Evolutionary conservation across 2,329 filamentous ascomycete genomes (phyloP), one percentile per base, ranked within the genome.

Genomic region (Penicillium sp.): DNA sequence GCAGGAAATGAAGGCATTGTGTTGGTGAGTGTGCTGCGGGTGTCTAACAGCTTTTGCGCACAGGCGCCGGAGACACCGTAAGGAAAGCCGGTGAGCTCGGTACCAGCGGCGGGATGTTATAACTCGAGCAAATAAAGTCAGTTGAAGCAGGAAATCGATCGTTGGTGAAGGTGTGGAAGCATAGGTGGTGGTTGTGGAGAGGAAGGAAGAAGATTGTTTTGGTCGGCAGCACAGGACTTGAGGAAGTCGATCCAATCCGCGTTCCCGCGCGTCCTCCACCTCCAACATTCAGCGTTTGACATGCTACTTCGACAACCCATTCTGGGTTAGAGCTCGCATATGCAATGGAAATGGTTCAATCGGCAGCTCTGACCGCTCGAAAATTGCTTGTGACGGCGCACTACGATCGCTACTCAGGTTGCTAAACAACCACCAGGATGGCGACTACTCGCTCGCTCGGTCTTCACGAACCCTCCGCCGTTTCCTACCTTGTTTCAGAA

Each of bases 371-470:
- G 31, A 42, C 42, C 52, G 57, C 51, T 52, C 48, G 50, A 49
- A 30, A 29, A 38, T 45, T 50, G 36, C 42, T 42, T 48, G 38
- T 49, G 51, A 48, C 44, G 45, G 43, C 39, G 49, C 36, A 42
- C 25, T 47, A 47, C 45, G 39, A 47, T 43, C 33, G 39, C 47
- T 49, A 47, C 41, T 40, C 39, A 43, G 42, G 38, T 52, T 51
- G 20, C 43, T 48, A 52, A 47, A 45, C 53, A 49, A 25, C 48
- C n/a, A n/a, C 50, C 52, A 67, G 56, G 58, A 98, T 98, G 94
- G 91, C 91, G 55, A 83, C 86, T 62, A 81, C 96, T 69, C 86
- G 81, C 67, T 96, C 91, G 51, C 79, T 96, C 59, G 93, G 93
- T 65, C 76, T 95, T 60, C 91, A 97, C 73, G 83, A 86, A 70